phyloP scores from a whole-genome alignment of 176 grass and related monocot genomes.

The Saccharum officinarum region DNA sequence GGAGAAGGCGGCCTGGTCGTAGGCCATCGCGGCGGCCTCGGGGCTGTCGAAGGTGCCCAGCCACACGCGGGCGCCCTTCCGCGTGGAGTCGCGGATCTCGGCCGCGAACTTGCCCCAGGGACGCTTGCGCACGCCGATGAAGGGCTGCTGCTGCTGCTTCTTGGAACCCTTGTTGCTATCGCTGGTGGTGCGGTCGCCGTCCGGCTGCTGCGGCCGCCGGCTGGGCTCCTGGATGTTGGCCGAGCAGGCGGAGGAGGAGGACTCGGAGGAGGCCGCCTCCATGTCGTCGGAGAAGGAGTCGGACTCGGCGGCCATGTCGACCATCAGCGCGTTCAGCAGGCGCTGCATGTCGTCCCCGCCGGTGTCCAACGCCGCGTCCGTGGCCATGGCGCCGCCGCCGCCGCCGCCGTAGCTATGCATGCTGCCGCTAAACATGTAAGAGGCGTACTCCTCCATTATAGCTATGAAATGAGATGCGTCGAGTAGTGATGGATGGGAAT shows the following conservation, averaged over 20 bases:
- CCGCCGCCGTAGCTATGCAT: background rate
- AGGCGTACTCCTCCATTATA: background rate
- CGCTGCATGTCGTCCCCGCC: conserved; percentile 27
- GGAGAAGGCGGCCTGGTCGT: conserved; percentile 89
- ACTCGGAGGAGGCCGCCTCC: conserved; percentile 40
- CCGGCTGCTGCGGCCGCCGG: background rate
- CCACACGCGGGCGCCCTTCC: conserved; percentile 75
- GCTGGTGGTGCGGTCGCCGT: background rate
- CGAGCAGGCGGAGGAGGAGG: conserved; percentile 14
- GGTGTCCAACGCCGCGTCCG: conserved; percentile 3
- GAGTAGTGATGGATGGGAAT: background rate
- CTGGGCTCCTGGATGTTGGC: background rate
- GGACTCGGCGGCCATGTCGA: conserved; percentile 36
- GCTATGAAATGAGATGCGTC: too few relatives aligned
- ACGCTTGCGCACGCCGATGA: conserved; percentile 82
- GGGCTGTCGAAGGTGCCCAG: conserved; percentile 81
- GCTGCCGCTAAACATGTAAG: background rate
- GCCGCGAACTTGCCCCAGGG: conserved; percentile 95
- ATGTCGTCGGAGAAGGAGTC: conserved; percentile 33
- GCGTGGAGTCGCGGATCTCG: conserved; percentile 86
- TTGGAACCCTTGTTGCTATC: background rate
- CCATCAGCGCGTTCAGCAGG: conserved; percentile 28
- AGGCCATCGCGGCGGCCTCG: conserved; percentile 76
- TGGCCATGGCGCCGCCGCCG: background rate
- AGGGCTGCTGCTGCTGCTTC: background rate